Evolutionary conservation across 805 yeast species (phyloP).

Genomic region (Saccharomycopsis oosterbeekiorum): DNA sequence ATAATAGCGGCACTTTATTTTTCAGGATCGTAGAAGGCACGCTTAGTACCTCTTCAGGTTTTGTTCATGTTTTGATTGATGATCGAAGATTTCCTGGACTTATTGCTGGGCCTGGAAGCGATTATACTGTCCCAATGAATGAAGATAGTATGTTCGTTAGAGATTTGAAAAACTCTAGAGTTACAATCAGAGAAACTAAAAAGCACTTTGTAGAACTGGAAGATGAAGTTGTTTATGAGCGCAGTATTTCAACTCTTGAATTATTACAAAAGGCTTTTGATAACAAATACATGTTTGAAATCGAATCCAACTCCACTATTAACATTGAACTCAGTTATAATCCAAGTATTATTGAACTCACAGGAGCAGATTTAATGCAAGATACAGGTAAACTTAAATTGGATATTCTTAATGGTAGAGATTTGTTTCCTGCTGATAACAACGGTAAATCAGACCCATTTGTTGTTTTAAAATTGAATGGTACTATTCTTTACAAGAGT

Average conservation of each 20-base stretch:
- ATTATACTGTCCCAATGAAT: slow-evolving; percentile 37
- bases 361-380: slow-evolving; percentile 48
- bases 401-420: slow-evolving; percentile 46
- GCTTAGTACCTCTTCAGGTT: slow-evolving; percentile 38
- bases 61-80: slow-evolving; percentile 53
- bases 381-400: slow-evolving; percentile 60
- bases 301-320: slow-evolving; percentile 31
- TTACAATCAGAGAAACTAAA: slow-evolving; percentile 48
- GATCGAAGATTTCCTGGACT: slow-evolving; percentile 53
- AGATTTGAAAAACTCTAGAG: slow-evolving; percentile 53
- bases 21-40: slow-evolving; percentile 44
- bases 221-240: slow-evolving; percentile 44
- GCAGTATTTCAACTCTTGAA: slow-evolving; percentile 39
- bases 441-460: slow-evolving; percentile 77
- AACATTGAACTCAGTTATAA: slow-evolving; percentile 46
- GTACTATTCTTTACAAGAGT: slow-evolving; percentile 44
- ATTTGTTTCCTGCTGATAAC: slow-evolving; percentile 49
- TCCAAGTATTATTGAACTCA: slow-evolving; percentile 46
- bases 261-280: slow-evolving; percentile 41
- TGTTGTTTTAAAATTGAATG: slow-evolving; percentile 43
- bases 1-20: slow-evolving; percentile 54
- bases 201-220: slow-evolving; percentile 36
- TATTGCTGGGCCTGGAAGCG: slow-evolving; percentile 38
- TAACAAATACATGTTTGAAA: slow-evolving; percentile 35
- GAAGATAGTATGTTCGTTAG: slow-evolving; percentile 55